Base-by-base conservation (phyloP, 352 stramenopile genomes). In the Globisporangium solare region DNA sequence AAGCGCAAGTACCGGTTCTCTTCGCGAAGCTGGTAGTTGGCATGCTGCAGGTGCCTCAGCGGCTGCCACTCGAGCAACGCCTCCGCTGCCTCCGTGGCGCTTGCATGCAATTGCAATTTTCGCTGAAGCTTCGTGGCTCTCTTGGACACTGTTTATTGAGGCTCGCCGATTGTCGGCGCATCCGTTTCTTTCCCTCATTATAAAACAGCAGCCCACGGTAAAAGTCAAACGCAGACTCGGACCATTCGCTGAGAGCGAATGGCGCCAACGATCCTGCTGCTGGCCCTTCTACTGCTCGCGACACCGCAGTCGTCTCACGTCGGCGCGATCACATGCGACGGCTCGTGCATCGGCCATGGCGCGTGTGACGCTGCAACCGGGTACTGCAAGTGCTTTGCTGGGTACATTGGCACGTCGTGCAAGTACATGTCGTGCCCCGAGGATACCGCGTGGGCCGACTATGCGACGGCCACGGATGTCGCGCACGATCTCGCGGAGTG, bases 401-500 rank as follows among this genome's bases (percentile, higher is more conserved):
- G 78, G 1, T 95, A 79, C 66, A 77, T 76, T 41, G 89, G 88
- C 47, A 66, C 70, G 13, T 83, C 83, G 0, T 93, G 83, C 60
- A 73, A 75, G 40, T 70, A 61, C 0, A 66, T 58, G 55, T 61
- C 71, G 22, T 92, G 82, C 62, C 79, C 79, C 3, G 68, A 69
- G 37, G 74, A 57, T 10, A 50, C 56, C 8, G 77, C 83, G 2
- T 93, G 79, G 83, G 70, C 68, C 13, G 83, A 92, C 72, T 83
- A 79, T 60, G 71, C 83, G 18, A 76, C 46, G n/a, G 64, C 45
- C 32, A 60, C 58, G 2, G 73, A 89, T 58, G 70, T 59, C 35
- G 90, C 89, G 13, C 92, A 98, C 63, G 76, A 73, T 45, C 62
- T 74, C 32, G 77, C 70, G 12, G 90, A 97, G 60, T 98, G 91